These are phyloP conservation scores for Microdochium nivale DNA, from an alignment of 2,329 filamentous ascomycete species.

Conservation along the genomic window DNA sequence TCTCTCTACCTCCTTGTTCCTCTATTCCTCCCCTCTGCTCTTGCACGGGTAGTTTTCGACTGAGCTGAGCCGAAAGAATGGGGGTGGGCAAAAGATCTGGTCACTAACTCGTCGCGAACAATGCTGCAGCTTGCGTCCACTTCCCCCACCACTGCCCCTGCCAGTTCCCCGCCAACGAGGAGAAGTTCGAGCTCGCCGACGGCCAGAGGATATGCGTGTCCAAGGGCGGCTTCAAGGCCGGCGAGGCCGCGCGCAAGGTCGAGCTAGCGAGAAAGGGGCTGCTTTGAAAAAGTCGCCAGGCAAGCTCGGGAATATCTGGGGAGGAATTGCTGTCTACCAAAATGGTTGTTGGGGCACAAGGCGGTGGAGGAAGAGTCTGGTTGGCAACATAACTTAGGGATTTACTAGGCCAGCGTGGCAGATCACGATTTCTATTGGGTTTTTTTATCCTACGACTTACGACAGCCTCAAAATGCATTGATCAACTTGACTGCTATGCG, in stretches of 20 bases:
- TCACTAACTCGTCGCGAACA: not conserved
- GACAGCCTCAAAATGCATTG: too few relatives aligned
- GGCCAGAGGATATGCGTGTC: constrained; percentile 66
- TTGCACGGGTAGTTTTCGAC: not conserved
- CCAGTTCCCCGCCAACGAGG: constrained; percentile 65
- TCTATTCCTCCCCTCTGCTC: too few relatives aligned
- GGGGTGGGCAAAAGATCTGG: not conserved
- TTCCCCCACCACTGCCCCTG: constrained; percentile 97
- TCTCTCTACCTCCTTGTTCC: too few relatives aligned
- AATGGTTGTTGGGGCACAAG: too few relatives aligned
- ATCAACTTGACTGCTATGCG: too few relatives aligned
- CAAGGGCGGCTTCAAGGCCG: constrained; percentile 64
- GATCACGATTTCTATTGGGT: too few relatives aligned
- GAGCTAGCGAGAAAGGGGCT: constrained; percentile 73
- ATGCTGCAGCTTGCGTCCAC: constrained; percentile 68
- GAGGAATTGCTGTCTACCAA: too few relatives aligned
- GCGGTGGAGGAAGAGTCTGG: too few relatives aligned
- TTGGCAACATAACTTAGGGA: too few relatives aligned
- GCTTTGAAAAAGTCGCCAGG: constrained; percentile 47
- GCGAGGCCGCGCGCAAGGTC: constrained; percentile 66
- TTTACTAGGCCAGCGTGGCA: too few relatives aligned
- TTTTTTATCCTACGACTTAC: too few relatives aligned
- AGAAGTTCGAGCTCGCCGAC: constrained; percentile 68
- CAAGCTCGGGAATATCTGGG: too few relatives aligned
- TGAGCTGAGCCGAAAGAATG: not conserved